Evolutionary conservation across 2,329 filamentous ascomycete genomes (phyloP).

Genomic region (Plectosphaerella cucumerina): DNA sequence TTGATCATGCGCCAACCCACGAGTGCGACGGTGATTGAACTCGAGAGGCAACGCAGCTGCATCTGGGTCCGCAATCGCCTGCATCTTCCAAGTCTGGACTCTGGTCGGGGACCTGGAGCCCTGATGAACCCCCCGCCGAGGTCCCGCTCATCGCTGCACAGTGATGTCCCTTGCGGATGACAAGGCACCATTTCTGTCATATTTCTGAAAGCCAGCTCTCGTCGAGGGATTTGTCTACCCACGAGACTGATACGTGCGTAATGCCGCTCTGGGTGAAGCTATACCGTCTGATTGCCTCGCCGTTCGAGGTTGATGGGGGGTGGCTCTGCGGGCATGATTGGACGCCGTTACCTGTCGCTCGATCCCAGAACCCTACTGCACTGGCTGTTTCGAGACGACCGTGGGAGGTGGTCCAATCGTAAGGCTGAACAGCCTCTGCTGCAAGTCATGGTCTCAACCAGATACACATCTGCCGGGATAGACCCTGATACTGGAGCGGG

Average conservation of each 20-base stretch:
- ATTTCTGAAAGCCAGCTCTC: background rate
- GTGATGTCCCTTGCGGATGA: background rate
- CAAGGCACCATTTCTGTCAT: background rate
- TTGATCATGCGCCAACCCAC: background rate
- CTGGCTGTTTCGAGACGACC: background rate
- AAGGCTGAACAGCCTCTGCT: conserved; percentile 1
- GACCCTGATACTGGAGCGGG: background rate
- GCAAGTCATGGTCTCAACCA: background rate
- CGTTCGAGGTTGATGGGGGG: background rate
- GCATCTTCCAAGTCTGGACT: background rate
- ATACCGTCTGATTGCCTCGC: background rate
- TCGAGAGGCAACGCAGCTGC: background rate
- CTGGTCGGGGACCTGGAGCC: background rate
- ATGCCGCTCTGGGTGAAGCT: background rate
- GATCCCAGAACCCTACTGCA: conserved; percentile 1
- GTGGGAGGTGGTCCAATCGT: background rate
- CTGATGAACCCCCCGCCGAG: background rate
- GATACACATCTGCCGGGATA: background rate
- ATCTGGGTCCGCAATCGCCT: background rate
- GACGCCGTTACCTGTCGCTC: background rate
- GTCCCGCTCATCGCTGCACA: background rate
- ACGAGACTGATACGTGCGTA: background rate
- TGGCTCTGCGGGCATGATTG: background rate
- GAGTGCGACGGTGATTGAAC: background rate
- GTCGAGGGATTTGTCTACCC: background rate